Percentiles rank a stretch among this genome's conserved stretches.
Conservation (phyloP, 441 rosid genomes). For the Mallotus repandus region DNA sequence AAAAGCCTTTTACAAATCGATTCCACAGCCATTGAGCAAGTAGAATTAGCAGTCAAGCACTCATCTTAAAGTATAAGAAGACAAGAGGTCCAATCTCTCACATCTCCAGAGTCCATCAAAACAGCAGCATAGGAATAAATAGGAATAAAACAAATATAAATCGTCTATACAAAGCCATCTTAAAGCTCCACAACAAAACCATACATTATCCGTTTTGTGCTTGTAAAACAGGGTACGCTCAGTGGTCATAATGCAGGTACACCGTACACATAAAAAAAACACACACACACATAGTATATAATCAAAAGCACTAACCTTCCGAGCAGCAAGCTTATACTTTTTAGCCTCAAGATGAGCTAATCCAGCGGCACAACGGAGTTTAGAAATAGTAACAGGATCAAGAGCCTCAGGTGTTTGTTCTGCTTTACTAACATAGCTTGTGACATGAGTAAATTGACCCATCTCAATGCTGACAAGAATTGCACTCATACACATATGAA, state of each 20-base stretch:
- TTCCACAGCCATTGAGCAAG: neutral
- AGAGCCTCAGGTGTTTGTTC: constrained; percentile 82
- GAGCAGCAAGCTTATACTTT: constrained; percentile 97
- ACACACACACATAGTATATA: neutral
- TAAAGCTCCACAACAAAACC: neutral
- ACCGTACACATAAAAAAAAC: neutral
- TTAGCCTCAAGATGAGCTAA: constrained; percentile 82
- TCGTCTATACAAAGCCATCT: neutral
- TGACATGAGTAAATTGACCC: constrained; percentile 94
- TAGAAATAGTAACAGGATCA: constrained; percentile 61
- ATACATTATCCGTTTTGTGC: neutral
- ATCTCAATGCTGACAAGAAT: constrained; percentile 96
- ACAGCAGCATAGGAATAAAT: too few relatives aligned
- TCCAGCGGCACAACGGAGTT: constrained; percentile 90
- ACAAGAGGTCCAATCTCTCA: neutral
- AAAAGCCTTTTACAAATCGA: neutral
- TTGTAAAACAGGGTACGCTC: neutral
- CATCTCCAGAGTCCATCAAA: neutral
- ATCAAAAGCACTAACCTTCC: constrained; percentile 56
- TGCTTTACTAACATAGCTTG: constrained; percentile 89
- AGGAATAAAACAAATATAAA: neutral
- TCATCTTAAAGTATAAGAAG: neutral
- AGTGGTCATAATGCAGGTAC: neutral
- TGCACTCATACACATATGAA: constrained; percentile 91
- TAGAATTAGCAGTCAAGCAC: neutral